A percentile compares a stretch with the other conserved stretches of the same genome.
phyloP scores from a whole-genome alignment of 2,329 filamentous ascomycete genomes.

The Diaporthe aspalathi region DNA sequence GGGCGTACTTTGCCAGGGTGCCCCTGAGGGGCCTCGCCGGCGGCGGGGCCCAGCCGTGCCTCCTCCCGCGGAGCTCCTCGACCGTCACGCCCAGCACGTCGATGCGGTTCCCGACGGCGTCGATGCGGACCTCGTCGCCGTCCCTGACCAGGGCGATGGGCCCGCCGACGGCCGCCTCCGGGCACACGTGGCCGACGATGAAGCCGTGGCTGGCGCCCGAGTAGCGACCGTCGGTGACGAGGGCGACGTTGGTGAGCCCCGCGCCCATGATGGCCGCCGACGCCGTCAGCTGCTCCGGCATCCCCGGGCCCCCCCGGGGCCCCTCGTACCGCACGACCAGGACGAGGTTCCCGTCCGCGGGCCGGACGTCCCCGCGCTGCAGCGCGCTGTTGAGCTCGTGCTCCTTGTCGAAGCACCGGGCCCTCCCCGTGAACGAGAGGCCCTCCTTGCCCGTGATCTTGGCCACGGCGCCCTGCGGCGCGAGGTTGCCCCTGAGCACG shows the following conservation, averaged over 20 bases:
- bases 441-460: constrained; percentile 99
- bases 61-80: constrained; percentile 72
- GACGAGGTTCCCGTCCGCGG: constrained; percentile 79
- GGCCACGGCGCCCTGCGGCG: constrained; percentile 88
- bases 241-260: constrained; percentile 84
- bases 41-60: constrained; percentile 74
- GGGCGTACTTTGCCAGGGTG: constrained; percentile 89
- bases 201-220: constrained; percentile 90
- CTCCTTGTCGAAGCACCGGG: constrained; percentile 89
- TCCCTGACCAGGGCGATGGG: constrained; percentile 86
- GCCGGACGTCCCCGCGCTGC: constrained; percentile 64
- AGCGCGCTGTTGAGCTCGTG: constrained; percentile 80
- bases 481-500: constrained; percentile 87
- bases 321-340: constrained; percentile 94
- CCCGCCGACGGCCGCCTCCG: constrained; percentile 89
- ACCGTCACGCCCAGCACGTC: constrained; percentile 70
- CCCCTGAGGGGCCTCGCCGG: constrained; percentile 81
- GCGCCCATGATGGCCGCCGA: constrained; percentile 94
- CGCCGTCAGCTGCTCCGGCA: constrained; percentile 94
- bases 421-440: constrained; percentile 81
- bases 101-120: constrained; percentile 84
- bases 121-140: constrained; percentile 87
- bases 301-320: constrained; percentile 91
- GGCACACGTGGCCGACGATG: constrained; percentile 92
- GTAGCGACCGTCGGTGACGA: constrained; percentile 94